Evolutionary conservation across 345 rosid species (phyloP).

Genomic region (Ceriops zippeliana): DNA sequence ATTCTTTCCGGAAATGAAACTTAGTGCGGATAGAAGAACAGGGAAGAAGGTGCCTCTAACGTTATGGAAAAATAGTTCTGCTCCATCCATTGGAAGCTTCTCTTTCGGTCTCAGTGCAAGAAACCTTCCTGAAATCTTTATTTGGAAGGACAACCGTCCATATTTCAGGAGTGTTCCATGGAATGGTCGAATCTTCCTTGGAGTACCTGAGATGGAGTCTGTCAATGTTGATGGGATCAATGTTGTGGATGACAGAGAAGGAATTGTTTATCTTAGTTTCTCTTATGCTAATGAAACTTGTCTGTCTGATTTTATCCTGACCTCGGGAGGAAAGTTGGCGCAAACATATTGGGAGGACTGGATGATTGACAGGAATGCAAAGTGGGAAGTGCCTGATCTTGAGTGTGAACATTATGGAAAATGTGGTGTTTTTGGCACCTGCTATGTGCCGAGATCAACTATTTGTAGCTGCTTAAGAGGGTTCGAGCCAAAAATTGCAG

Average conservation of each 20-base stretch:
- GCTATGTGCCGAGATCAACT: constrained; percentile 19
- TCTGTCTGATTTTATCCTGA: constrained; percentile 16
- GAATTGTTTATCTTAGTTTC: constrained; percentile 16
- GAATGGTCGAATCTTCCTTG: constrained; percentile 43
- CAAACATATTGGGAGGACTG: constrained; percentile 23
- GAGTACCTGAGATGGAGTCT: constrained; percentile 25
- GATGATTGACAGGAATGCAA: constrained; percentile 5
- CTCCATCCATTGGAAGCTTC: constrained; percentile 48
- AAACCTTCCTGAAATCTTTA: constrained; percentile 28
- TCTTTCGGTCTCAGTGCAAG: constrained; percentile 25
- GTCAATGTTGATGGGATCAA: constrained; percentile 26
- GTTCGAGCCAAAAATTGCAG: constrained; percentile 36
- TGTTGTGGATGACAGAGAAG: constrained; percentile 23
- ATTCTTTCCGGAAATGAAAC: constrained; percentile 33
- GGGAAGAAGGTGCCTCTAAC: constrained; percentile 23
- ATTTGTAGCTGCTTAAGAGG: constrained; percentile 56
- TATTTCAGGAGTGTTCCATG: constrained; percentile 53
- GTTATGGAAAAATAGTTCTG: constrained; percentile 49
- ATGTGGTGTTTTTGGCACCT: constrained; percentile 50
- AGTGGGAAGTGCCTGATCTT: background rate
- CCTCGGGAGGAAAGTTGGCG: constrained; percentile 29
- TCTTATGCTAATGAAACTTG: constrained; percentile 6
- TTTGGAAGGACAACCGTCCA: constrained; percentile 38
- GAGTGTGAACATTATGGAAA: constrained; percentile 43
- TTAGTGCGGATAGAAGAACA: constrained; percentile 22